A percentile compares a stretch with the other conserved stretches of the same genome.
phyloP scores from a whole-genome alignment of 2,329 filamentous ascomycete genomes.

The Colletotrichum navitas region DNA sequence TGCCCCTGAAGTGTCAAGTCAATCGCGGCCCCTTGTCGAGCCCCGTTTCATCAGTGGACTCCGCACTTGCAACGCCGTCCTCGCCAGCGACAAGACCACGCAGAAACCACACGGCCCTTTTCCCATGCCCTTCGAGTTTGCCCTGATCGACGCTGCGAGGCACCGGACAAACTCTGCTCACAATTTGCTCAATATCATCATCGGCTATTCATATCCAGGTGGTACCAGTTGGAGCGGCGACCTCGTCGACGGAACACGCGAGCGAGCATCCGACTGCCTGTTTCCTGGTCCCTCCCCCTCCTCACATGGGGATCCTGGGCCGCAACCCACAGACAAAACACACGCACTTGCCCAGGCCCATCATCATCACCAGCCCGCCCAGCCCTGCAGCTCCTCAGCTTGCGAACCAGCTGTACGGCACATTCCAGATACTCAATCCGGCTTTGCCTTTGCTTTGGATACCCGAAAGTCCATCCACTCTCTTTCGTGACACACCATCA shows the following conservation, averaged over 20 bases:
- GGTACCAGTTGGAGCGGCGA: conserved; percentile 9
- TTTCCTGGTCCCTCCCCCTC: conserved; percentile 34
- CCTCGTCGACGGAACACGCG: conserved; percentile 12
- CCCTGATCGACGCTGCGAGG: conserved; percentile 22
- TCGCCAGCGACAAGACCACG: conserved; percentile 23
- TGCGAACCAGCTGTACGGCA: conserved; percentile 21
- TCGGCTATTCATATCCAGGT: not conserved
- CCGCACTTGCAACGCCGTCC: conserved; percentile 39
- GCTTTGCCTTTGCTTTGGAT: conserved; percentile 32
- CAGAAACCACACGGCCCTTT: conserved; percentile 15
- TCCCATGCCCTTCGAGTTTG: conserved; percentile 32
- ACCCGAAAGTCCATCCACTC: conserved; percentile 19
- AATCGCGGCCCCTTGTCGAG: conserved; percentile 42
- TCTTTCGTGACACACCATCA: conserved; percentile 23
- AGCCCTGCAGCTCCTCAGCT: conserved; percentile 10
- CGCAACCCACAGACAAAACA: conserved; percentile 29
- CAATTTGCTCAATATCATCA: conserved; percentile 18
- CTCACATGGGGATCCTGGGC: conserved; percentile 33
- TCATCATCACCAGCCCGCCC: conserved; percentile 25
- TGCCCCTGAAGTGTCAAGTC: conserved; percentile 47
- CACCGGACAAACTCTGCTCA: conserved; percentile 22
- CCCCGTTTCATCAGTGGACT: conserved; percentile 43
- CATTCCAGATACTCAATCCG: conserved; percentile 12
- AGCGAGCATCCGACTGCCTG: conserved; percentile 16
- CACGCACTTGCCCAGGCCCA: conserved; percentile 16